Evolutionary conservation across 2,329 filamentous ascomycete genomes (phyloP).

Genomic region (Xylaria multiplex): DNA sequence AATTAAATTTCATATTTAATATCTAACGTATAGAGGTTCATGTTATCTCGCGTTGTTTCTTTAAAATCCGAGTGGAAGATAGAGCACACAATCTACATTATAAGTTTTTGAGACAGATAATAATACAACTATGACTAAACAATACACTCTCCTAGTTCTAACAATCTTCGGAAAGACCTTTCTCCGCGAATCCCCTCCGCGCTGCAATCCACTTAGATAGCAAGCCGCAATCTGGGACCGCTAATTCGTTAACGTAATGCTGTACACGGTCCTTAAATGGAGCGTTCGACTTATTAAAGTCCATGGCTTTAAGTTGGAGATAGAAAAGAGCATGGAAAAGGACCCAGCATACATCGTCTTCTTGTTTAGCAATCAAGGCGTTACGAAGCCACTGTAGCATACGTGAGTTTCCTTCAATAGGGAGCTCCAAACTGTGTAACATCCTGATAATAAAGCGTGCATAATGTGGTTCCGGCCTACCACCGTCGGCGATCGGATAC

Average conservation of each 20-base stretch:
- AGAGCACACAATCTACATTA: no score
- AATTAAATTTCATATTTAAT: no score
- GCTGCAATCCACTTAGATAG: background rate
- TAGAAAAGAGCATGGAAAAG: conserved; percentile 44
- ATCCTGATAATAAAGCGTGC: conserved; percentile 38
- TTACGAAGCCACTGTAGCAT: conserved; percentile 40
- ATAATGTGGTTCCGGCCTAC: conserved; percentile 39
- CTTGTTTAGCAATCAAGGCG: background rate
- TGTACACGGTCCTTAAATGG: conserved; percentile 4
- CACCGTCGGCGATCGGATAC: conserved; percentile 3
- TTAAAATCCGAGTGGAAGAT: no score
- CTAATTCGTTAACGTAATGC: conserved; percentile 16
- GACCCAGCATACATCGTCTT: conserved; percentile 41
- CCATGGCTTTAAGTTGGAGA: conserved; percentile 43
- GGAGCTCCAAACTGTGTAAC: conserved; percentile 6
- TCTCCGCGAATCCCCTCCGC: background rate
- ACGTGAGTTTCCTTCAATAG: background rate
- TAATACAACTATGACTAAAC: no score
- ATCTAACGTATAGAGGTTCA: no score
- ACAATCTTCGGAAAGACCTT: background rate
- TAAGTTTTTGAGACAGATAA: no score
- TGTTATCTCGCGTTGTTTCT: no score
- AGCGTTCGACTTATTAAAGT: conserved; percentile 11
- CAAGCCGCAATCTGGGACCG: background rate
- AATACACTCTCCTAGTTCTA: background rate